A percentile compares a stretch with the other conserved stretches of the same genome.
Conservation (phyloP, 768 basidiomycete genomes). For the Nidula microcarpa region DNA sequence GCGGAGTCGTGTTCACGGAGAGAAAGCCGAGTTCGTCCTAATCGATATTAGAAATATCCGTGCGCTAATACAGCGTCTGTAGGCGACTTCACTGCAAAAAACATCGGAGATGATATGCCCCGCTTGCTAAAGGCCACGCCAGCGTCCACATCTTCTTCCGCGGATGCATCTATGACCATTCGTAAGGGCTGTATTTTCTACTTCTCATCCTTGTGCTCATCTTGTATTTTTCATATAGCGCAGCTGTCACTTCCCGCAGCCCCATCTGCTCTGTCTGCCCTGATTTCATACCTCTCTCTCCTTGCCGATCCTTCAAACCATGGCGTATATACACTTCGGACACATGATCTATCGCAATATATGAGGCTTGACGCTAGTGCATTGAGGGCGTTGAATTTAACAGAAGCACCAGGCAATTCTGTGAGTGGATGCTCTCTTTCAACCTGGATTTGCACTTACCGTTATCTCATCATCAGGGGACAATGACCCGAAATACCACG, state of each 20-base stretch:
- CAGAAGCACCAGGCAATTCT: conserved; percentile 63
- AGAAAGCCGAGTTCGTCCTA: conserved; percentile 70
- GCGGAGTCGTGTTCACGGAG: conserved; percentile 87
- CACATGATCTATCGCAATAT: conserved; percentile 90
- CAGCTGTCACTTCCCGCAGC: conserved; percentile 76
- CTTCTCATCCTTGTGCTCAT: neutral
- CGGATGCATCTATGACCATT: conserved; percentile 49
- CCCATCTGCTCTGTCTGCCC: conserved; percentile 75
- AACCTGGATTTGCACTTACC: no score
- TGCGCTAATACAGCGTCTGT: neutral
- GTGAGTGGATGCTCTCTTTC: conserved; percentile 20
- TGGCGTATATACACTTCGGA: conserved; percentile 74
- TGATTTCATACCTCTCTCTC: conserved; percentile 80
- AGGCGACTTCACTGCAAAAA: conserved; percentile 86
- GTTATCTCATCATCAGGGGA: conserved; percentile 32
- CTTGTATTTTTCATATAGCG: conserved; percentile 38
- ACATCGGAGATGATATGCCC: conserved; percentile 76
- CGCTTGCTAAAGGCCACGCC: conserved; percentile 55
- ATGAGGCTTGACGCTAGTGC: conserved; percentile 98
- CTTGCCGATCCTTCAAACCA: conserved; percentile 75
- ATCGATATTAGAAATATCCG: no score
- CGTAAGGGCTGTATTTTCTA: conserved; percentile 33
- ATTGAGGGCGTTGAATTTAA: conserved; percentile 81
- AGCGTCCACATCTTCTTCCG: conserved; percentile 29
- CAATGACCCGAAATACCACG: conserved; percentile 77